These are phyloP conservation scores for Trifolium pratense DNA, from an alignment of 306 rosid genomes.

Conservation along the genomic window DNA sequence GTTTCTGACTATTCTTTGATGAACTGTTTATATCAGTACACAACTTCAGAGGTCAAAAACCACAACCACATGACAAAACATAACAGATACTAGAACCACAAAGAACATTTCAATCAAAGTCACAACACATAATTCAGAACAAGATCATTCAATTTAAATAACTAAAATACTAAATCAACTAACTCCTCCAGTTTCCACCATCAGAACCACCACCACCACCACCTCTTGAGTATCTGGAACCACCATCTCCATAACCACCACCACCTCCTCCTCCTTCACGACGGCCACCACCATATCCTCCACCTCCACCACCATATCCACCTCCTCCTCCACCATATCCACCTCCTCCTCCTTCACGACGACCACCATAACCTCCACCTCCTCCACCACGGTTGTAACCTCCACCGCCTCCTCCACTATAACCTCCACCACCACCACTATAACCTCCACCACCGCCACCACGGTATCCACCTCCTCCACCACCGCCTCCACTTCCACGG, in stretches of 20 bases:
- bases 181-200: conserved; percentile 83
- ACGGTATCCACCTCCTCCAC: too few species aligned
- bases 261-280: conserved; percentile 47
- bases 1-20: conserved; percentile 33
- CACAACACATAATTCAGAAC: conserved; percentile 6
- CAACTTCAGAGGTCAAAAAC: conserved; percentile 53
- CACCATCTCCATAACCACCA: conserved; percentile 19
- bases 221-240: conserved; percentile 50
- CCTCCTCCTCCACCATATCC: conserved; percentile 58
- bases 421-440: conserved; percentile 46
- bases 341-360: conserved; percentile 33
- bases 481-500: conserved; percentile 69
- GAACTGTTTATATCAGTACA: conserved; percentile 42
- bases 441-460: conserved; percentile 57
- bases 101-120: neutral
- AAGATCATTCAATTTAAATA: neutral
- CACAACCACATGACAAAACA: conserved; percentile 35
- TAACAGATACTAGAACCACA: neutral
- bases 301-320: conserved; percentile 45
- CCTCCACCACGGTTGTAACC: conserved; percentile 47
- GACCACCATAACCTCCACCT: conserved; percentile 45
- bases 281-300: conserved; percentile 51
- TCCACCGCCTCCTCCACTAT: neutral
- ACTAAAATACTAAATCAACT: conserved; percentile 7
- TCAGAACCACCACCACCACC: conserved; percentile 70